Percentiles rank a stretch among this genome's conserved stretches.
These are phyloP conservation scores for Phialophora verrucosa DNA, from an alignment of 2,329 filamentous ascomycete species.

Conservation along the genomic window DNA sequence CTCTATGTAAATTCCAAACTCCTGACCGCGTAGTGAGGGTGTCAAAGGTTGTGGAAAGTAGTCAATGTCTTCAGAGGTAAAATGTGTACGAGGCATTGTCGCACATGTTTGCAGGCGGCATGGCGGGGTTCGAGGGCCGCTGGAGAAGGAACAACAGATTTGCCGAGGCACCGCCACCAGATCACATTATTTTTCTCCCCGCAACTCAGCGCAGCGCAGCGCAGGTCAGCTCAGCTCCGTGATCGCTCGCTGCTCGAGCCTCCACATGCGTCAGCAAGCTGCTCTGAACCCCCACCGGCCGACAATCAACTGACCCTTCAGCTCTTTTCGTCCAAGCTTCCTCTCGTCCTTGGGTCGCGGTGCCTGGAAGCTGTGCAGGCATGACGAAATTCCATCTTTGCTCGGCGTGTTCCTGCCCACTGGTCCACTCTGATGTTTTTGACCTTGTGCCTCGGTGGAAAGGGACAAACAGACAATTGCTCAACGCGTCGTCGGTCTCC, in stretches of 20 bases:
- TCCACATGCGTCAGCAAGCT: neutral
- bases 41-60: neutral
- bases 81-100: neutral
- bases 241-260: neutral
- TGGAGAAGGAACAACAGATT: slow-evolving; percentile 16
- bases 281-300: neutral
- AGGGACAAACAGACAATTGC: slow-evolving; percentile 22
- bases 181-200: neutral
- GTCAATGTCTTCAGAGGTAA: neutral
- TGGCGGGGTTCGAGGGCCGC: neutral
- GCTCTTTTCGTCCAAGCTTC: slow-evolving; percentile 16
- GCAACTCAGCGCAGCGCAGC: neutral
- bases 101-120: neutral
- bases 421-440: neutral
- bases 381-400: slow-evolving; percentile 26
- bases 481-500: slow-evolving; percentile 19
- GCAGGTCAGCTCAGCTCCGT: neutral
- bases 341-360: neutral
- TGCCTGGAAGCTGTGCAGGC: slow-evolving; percentile 14
- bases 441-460: slow-evolving; percentile 35
- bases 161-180: slow-evolving; percentile 8
- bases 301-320: slow-evolving; percentile 12
- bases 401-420: slow-evolving; percentile 9
- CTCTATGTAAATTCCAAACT: neutral
- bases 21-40: neutral